Evolutionary conservation across 805 yeast genomes (phyloP), one percentile per base, ranked within the genome.

Genomic region (Ogataea zsoltii): DNA sequence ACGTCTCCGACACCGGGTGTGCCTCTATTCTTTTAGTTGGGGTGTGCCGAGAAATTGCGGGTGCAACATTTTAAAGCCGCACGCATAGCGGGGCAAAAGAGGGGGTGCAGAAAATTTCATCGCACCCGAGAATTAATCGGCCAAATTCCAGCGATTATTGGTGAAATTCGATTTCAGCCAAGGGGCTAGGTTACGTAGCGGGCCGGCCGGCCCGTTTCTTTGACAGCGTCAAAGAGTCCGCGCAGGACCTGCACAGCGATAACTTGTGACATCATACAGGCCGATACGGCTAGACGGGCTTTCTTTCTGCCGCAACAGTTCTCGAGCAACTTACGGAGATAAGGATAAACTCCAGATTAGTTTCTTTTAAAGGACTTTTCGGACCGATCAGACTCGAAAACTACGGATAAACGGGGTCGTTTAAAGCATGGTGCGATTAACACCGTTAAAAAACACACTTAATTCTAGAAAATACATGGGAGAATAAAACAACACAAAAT

Each of bases 1-100:
- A n/a, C n/a, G n/a, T n/a, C n/a, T 6, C 19, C 30, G 23, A 35
- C 38, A 35, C 38, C 30, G 38, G 38, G 38, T 35, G 38, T 31
- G 38, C 5, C 13, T 25, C 6, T n/a, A 13, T 25, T 25, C 6
- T 15, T n/a, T 10, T 5, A 34, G 18, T 7, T 16, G 29, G 29
- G 16, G 28, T 23, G 7, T 18, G n/a, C 18, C 7, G 11, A 13
- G 12, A 19, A 3, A 3, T n/a, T 19, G 12, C 19, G n/a, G 37
- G 28, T 18, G 26, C 28, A 13, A 3, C 5, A 33, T 13, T 14
- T 18, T n/a, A n/a, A 13, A 10, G 38, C 38, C 38, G 38, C 38
- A 9, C 31, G 16, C 14, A 9, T 13, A 35, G 38, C 38, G 38
- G 38, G 38, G 38, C 19, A 35, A 21, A 21, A 35, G 38, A n/a